Evolutionary conservation across 202 grass and related monocot species (phyloP), one percentile per base, ranked within the genome.

Genomic region (Schoenoplectus tabernaemontani): DNA sequence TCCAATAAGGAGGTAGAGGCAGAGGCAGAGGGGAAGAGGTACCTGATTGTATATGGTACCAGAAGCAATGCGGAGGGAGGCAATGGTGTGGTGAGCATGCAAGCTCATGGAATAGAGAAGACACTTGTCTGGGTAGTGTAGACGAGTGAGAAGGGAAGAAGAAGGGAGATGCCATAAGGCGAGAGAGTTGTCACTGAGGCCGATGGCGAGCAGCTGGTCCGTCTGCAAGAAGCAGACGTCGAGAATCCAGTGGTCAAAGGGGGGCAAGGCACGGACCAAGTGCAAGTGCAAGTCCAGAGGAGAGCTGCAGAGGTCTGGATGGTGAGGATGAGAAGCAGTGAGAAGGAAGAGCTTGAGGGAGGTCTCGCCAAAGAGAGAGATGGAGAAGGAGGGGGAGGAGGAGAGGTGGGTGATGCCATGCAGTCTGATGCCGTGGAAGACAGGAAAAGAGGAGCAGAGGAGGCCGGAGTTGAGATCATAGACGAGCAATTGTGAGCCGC

Each of bases 31-130:
- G 58, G 77, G 39, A 15, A 3, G 64, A 9, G 2, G 66, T 59
- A 84, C 93, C 87, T 97, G 86, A 15, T 98, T 95, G 59, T 87
- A 84, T 74, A 98, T 98, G 59, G 91, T 98, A 76, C 95, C 91
- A 9, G 91, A 98, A 46, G 91, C 95, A 17, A 98, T 78, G 19
- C 78, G 83, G 50, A 95, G 86, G 44, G 66, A 24, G 30, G 44
- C 13, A 76, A 90, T 59, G 78, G 85, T 79, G 62, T 87, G 44
- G 9, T 89, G n/a, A n/a, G n/a, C 89, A 81, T 89, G 94, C 86
- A 94, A 81, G 26, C 89, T 86, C 95, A 98, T 90, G 4, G 91
- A 98, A 73, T 94, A 98, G 2, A 98, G 59, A 82, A 98, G 91
- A 19, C 91, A 98, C 61, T 86, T 85, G 42, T 98, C 87, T 90